Conservation (phyloP, 495 filamentous ascomycete species). For the Rhizodiscina lignyota region DNA sequence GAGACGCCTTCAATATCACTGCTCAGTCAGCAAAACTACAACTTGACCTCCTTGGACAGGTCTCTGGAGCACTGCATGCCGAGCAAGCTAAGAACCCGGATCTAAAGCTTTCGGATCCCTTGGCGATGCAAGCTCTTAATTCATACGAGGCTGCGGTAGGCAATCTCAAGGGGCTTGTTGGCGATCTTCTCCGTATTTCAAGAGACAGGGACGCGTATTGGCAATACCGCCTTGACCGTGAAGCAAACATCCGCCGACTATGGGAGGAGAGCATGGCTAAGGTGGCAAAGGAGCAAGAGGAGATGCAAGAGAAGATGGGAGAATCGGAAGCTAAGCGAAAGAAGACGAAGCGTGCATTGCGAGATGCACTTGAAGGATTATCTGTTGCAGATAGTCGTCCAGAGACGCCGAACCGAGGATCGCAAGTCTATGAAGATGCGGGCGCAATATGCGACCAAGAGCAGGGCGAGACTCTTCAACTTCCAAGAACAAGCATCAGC, state of each 20-base stretch:
- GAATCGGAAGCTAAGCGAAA: constrained; percentile 83
- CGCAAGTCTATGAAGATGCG: constrained; percentile 6
- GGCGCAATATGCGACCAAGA: constrained; percentile 2
- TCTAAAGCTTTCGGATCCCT: constrained; percentile 54
- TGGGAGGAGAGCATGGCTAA: constrained; percentile 99
- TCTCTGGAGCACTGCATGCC: constrained; percentile 62
- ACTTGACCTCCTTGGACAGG: constrained; percentile 70
- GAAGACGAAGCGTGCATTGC: constrained; percentile 74
- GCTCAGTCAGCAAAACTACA: constrained; percentile 89
- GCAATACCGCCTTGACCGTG: constrained; percentile 84
- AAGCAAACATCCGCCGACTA: constrained; percentile 73
- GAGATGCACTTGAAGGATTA: constrained; percentile 61
- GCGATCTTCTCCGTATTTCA: constrained; percentile 78
- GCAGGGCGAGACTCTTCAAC: constrained; percentile 2
- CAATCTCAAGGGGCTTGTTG: constrained; percentile 71
- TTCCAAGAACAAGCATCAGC: neutral
- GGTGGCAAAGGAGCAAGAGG: constrained; percentile 83
- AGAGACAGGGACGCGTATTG: constrained; percentile 89
- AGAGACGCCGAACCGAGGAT: constrained; percentile 10
- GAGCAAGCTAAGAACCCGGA: constrained; percentile 54
- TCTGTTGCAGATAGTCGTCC: constrained; percentile 25
- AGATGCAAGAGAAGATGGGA: constrained; percentile 68
- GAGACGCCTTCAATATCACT: constrained; percentile 88
- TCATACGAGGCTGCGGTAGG: constrained; percentile 82
- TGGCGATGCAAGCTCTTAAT: constrained; percentile 58